Evolutionary conservation across 2,329 filamentous ascomycete species (phyloP).

Genomic region (Sporothrix euskadiensis): DNA sequence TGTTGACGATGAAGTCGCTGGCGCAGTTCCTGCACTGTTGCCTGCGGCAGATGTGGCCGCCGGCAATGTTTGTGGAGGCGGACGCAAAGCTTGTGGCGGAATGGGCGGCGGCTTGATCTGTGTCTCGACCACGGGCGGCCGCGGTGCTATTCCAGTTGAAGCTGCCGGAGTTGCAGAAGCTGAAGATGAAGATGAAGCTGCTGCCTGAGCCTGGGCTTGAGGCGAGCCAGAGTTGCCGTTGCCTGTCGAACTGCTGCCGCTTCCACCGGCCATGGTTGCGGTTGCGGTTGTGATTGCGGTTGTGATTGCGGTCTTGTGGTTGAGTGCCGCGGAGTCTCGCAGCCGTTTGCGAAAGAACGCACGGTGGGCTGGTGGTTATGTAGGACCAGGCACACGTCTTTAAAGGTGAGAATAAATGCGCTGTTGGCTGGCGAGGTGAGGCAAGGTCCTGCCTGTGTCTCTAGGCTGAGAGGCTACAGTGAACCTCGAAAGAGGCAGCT

Average conservation of each 20-base stretch:
- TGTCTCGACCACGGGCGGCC: slow-evolving; percentile 25
- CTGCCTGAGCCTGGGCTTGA: neutral
- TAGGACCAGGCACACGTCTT: neutral
- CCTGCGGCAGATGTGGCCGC: neutral
- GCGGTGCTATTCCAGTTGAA: neutral
- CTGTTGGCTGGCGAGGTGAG: neutral
- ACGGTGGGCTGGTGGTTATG: neutral
- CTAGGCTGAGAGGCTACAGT: neutral
- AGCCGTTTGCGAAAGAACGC: slow-evolving; percentile 4
- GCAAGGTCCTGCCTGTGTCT: neutral
- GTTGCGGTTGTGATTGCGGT: neutral
- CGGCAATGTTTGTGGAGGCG: neutral
- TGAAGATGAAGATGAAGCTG: neutral
- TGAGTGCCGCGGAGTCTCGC: neutral
- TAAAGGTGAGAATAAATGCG: neutral
- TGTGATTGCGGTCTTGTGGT: neutral
- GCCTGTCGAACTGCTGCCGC: neutral
- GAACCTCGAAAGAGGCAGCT: neutral
- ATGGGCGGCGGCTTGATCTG: slow-evolving; percentile 26
- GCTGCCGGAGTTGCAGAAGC: neutral
- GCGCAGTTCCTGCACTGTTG: neutral
- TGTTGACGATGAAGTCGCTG: neutral
- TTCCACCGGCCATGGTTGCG: slow-evolving; percentile 14
- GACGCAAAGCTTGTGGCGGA: slow-evolving; percentile 18
- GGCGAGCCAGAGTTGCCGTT: neutral